These are phyloP conservation scores for Wickerhamomyces bisporus DNA, from an alignment of 805 yeast genomes.

Conservation along the genomic window DNA sequence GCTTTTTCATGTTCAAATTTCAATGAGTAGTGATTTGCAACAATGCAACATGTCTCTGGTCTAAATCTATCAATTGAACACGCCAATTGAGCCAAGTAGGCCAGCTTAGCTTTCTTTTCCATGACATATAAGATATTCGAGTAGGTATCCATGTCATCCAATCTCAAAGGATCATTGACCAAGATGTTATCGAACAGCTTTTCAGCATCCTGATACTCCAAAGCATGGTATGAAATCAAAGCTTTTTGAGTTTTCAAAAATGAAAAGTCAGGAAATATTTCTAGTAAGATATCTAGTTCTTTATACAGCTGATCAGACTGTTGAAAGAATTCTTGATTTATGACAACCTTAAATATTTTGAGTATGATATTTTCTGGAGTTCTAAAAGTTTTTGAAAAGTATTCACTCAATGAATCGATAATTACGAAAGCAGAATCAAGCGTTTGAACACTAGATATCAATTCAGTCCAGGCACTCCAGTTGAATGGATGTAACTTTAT, in stretches of 20 bases:
- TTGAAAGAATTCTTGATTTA: slow-evolving; percentile 71
- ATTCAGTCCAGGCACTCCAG: slow-evolving; percentile 92
- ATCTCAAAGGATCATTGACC: slow-evolving; percentile 69
- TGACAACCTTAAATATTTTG: slow-evolving; percentile 16
- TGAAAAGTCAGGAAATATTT: slow-evolving; percentile 65
- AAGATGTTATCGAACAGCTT: slow-evolving; percentile 70
- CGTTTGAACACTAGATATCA: slow-evolving; percentile 54
- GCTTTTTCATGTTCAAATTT: slow-evolving; percentile 94
- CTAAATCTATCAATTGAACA: slow-evolving; percentile 78
- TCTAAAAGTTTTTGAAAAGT: slow-evolving; percentile 13
- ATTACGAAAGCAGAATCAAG: slow-evolving; percentile 50
- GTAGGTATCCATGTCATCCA: slow-evolving; percentile 88
- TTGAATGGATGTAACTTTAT: slow-evolving; percentile 70
- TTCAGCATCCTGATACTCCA: slow-evolving; percentile 82
- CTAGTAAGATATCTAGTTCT: slow-evolving; percentile 43
- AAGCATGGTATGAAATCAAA: slow-evolving; percentile 71
- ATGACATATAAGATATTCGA: slow-evolving; percentile 94
- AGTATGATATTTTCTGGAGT: slow-evolving; percentile 10
- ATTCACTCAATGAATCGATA: slow-evolving; percentile 15
- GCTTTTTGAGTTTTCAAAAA: slow-evolving; percentile 81
- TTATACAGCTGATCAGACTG: slow-evolving; percentile 48
- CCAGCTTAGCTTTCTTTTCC: slow-evolving; percentile 80
- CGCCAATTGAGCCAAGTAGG: slow-evolving; percentile 83
- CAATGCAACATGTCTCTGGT: slow-evolving; percentile 91
- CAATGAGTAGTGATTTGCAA: slow-evolving; percentile 90